Evolutionary conservation across 257 asterid species (phyloP), one percentile per base, ranked within the genome.

Genomic region (Cinchona pubescens): DNA sequence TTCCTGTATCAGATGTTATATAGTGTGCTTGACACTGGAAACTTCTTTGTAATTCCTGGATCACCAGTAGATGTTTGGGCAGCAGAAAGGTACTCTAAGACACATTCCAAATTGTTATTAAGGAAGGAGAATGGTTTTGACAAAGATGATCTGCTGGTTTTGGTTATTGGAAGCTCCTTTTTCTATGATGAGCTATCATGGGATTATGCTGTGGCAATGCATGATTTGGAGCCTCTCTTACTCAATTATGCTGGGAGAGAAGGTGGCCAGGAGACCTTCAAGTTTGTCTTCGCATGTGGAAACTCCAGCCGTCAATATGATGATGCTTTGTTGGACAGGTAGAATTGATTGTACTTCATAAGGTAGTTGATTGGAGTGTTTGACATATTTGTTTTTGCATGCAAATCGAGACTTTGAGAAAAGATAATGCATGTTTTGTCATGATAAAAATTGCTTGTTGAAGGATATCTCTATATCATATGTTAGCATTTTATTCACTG

Each of bases 21-120:
- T 85, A 90, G 96, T 79, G 79, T 73, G 89, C 88, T 95, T 72
- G 99, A 95, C 94, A 85, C 96, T 83, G 99, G 98, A 91, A 92
- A 95, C 96, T 92, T 92, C 93, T 90, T 88, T 87, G 99, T 92
- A 78, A 85, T 92, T 83, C 97, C 96, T 80, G 99, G 96, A 81
- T 92, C 93, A 81, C 98, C 97, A 76, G 16, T 86, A 76, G 97
- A 95, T 89, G 90, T 86, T 83, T 95, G 97, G 97, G 91, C 92
- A 82, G 99, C 97, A 27, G 98, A 93, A 84, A 88, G 88, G 81
- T 95, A 91, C 83, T 83, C 87, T 76, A 87, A 77, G 82, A 83
- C 88, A 67, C 99, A 95, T 81, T 87, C 92, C 84, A 95, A 86
- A 84, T 85, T 84, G 79, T 88, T 81, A 80, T 81, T 89, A 82